These are phyloP conservation scores for Desmodesmus armatus DNA, from an alignment of 139 green algal species.

Conservation along the genomic window DNA sequence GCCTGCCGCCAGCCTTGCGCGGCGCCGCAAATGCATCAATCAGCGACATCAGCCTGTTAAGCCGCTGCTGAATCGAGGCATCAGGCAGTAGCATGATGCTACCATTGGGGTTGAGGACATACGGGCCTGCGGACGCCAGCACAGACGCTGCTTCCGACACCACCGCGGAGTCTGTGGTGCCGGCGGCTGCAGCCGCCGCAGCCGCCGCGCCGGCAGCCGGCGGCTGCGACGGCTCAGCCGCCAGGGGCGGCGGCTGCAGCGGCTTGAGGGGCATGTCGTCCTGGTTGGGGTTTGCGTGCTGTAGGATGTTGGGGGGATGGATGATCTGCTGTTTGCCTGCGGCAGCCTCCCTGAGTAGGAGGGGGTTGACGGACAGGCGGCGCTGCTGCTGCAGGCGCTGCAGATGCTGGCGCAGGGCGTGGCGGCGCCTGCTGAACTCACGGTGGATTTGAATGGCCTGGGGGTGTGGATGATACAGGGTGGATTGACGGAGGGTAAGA, in stretches of 20 bases:
- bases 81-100: conserved; percentile 32
- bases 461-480: background rate
- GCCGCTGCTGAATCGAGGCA: background rate
- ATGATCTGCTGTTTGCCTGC: background rate
- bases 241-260: background rate
- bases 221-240: background rate
- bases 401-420: conserved; percentile 9
- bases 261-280: too few species aligned
- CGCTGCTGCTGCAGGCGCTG: background rate
- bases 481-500: too few species aligned
- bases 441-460: conserved; percentile 33
- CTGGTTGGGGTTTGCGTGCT: background rate
- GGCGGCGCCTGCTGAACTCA: conserved; percentile 11
- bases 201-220: background rate
- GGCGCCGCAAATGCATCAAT: conserved; percentile 27
- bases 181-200: background rate
- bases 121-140: background rate
- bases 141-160: background rate
- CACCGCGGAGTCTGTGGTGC: background rate
- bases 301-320: background rate
- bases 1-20: background rate
- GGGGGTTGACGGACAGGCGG: conserved; percentile 29
- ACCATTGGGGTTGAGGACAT: conserved; percentile 9
- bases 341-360: conserved; percentile 1
- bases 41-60: conserved; percentile 10